Conservation (phyloP, 108 stramenopile genomes). For the Discostella stelligeroides region DNA sequence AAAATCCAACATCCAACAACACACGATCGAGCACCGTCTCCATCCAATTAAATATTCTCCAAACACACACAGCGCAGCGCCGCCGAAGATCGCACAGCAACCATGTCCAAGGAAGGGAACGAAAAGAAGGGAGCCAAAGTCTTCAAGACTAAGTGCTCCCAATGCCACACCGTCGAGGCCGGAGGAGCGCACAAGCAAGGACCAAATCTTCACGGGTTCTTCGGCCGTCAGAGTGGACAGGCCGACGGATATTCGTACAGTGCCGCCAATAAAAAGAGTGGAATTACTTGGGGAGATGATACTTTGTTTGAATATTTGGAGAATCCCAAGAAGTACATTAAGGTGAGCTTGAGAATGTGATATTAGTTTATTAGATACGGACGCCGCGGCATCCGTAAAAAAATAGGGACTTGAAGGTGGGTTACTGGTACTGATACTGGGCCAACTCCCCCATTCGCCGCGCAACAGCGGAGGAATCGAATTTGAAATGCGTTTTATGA, state of each 20-base stretch:
- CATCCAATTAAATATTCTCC: too few species aligned
- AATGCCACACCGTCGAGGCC: slow-evolving; percentile 99
- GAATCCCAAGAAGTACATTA: slow-evolving; percentile 99
- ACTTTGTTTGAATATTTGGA: slow-evolving; percentile 94
- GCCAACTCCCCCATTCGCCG: too few species aligned
- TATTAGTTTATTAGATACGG: neutral
- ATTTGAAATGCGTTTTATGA: too few species aligned
- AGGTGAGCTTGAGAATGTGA: slow-evolving; percentile 57
- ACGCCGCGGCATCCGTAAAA: too few species aligned
- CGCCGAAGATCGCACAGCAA: too few species aligned
- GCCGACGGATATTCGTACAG: slow-evolving; percentile 98
- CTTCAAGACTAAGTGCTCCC: slow-evolving; percentile 95
- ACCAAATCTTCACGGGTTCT: slow-evolving; percentile 99
- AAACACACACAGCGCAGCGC: too few species aligned
- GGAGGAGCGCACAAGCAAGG: slow-evolving; percentile 99
- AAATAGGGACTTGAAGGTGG: too few species aligned
- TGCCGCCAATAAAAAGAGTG: slow-evolving; percentile 97
- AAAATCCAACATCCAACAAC: too few species aligned
- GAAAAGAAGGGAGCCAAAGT: slow-evolving; percentile 93
- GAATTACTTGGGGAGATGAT: slow-evolving; percentile 93
- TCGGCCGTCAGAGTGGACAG: slow-evolving; percentile 96
- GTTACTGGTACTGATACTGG: too few species aligned
- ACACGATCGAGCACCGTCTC: too few species aligned
- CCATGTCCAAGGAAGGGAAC: slow-evolving; percentile 63
- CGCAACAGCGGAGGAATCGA: too few species aligned